Base-by-base conservation (phyloP, 2,329 filamentous ascomycete species). In the Colletotrichum sojae region DNA sequence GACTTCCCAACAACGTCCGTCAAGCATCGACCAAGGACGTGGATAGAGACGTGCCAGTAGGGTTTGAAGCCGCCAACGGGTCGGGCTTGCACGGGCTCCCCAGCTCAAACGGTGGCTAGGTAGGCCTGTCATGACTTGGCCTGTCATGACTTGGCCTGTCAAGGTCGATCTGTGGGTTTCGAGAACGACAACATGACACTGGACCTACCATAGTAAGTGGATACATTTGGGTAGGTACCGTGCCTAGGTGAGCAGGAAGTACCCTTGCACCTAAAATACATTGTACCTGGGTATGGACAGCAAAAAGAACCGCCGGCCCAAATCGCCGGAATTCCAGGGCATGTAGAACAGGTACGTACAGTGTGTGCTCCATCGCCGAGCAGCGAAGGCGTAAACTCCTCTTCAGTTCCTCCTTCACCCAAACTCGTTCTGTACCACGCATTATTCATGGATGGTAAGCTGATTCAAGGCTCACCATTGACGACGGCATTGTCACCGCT, bases 91-190 rank as follows among this genome's bases (percentile, higher is more conserved):
- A n/a, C 18, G 20, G 46, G 31, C 40, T 31, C 9, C 36, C 40
- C 52, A 45, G 54, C 31, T 25, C 45, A 64, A 64, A 68, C 53
- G 54, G 22, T 25, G 22, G 22, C 22, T 25, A 25, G 22, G 22
- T 25, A 3, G 22, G 22, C 22, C 22, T 25, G 22, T 25, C 22
- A 4, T 5, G 22, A 25, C 22, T 25, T 25, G 22, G 22, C 64
- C 59, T 67, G 59, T 67, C 43, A 63, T 5, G 22, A 25, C 22
- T 25, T 25, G 22, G 22, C 64, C 59, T 67, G 59, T 67, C 43
- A 63, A 18, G 40, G 40, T 31, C 60, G 36, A 46, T 39, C 53
- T 16, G 15, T 5, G 15, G 59, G 40, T 43, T 43, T 43, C 13
- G 40, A n/a, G 40, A 13, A 15, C 40, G 40, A 15, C 40, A n/a